phyloP scores from a whole-genome alignment of 176 grass and related monocot species.

The Tuctoria greenei region DNA sequence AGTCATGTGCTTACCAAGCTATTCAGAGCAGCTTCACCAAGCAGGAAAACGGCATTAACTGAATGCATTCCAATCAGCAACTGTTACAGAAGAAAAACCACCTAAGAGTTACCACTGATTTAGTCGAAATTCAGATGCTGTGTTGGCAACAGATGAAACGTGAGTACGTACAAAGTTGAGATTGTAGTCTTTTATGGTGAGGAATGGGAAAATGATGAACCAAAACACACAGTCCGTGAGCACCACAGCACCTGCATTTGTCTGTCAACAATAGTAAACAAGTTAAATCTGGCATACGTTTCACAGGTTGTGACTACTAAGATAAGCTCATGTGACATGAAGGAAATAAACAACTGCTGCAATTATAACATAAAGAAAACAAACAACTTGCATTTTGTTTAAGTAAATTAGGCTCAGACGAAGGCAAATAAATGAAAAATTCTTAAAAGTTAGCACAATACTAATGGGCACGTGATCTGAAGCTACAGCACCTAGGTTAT shows the following conservation, averaged over 20 bases:
- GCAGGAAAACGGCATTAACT: constrained; percentile 82
- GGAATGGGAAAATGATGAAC: constrained; percentile 98
- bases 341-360: neutral
- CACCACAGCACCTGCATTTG: constrained; percentile 94
- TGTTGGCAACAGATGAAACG: neutral
- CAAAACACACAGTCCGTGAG: constrained; percentile 97
- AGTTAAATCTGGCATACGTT: too few relatives aligned
- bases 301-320: too few relatives aligned
- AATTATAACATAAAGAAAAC: neutral
- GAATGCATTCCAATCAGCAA: constrained; percentile 90
- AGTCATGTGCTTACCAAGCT: constrained; percentile 55
- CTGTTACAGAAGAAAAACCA: constrained; percentile 37
- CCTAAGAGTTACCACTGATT: too few relatives aligned
- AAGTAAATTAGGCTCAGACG: too few relatives aligned
- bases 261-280: constrained; percentile 45
- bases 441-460: too few relatives aligned
- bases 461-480: neutral
- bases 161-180: constrained; percentile 73
- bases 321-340: too few relatives aligned
- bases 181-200: constrained; percentile 79
- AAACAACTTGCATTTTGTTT: neutral
- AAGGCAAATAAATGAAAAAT: too few relatives aligned
- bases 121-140: neutral
- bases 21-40: constrained; percentile 81
- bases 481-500: constrained; percentile 3